phyloP scores from a whole-genome alignment of 805 yeast species.

The Myxozyma neotropica region DNA sequence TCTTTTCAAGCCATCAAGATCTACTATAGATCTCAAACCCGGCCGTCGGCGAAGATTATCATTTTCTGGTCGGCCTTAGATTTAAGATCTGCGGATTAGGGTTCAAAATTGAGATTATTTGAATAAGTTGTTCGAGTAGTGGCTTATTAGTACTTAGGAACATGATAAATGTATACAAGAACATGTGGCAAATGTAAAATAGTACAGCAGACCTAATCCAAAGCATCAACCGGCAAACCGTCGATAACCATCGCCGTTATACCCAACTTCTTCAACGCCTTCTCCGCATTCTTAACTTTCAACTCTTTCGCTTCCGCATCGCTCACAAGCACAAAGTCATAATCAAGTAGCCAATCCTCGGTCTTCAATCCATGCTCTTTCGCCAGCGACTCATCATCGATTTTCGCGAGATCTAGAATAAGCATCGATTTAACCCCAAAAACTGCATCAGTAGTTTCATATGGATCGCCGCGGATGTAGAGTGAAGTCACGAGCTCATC shows the following conservation, averaged over 20 bases:
- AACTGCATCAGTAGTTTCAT: slow-evolving; percentile 44
- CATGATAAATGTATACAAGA: too few relatives aligned
- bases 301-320: slow-evolving; percentile 23
- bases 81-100: too few relatives aligned
- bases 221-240: slow-evolving; percentile 30
- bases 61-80: too few relatives aligned
- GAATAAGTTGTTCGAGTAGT: too few relatives aligned
- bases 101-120: too few relatives aligned
- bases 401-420: slow-evolving; percentile 21
- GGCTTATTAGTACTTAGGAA: too few relatives aligned
- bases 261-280: slow-evolving; percentile 20
- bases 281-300: slow-evolving; percentile 13
- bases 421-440: slow-evolving; percentile 45
- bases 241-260: slow-evolving; percentile 22
- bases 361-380: slow-evolving; percentile 13
- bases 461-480: slow-evolving; percentile 42
- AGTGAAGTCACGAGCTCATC: slow-evolving; percentile 44
- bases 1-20: too few relatives aligned
- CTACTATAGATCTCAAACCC: too few relatives aligned
- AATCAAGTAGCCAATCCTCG: slow-evolving; percentile 25
- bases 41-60: too few relatives aligned
- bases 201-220: background rate
- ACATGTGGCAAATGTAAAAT: too few relatives aligned
- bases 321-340: slow-evolving; percentile 30
- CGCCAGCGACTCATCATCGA: slow-evolving; percentile 21